These are phyloP conservation scores for Strobilomyces confusus DNA, from an alignment of 768 basidiomycete species.

Conservation along the genomic window DNA sequence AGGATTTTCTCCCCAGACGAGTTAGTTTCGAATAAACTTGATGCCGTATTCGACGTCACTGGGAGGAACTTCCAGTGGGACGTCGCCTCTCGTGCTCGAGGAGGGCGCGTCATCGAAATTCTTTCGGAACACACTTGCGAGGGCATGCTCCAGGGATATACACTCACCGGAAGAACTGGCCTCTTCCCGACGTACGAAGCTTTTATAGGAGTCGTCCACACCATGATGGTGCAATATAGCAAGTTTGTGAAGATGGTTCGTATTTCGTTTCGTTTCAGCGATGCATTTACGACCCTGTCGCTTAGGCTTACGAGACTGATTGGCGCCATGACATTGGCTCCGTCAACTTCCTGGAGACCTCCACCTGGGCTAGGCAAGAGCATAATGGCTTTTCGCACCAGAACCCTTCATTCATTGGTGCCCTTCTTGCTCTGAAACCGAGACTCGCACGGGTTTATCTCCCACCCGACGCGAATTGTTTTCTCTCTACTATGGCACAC, in stretches of 20 bases:
- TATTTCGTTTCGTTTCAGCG: not conserved
- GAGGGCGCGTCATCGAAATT: slow-evolving; percentile 85
- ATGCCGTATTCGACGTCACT: slow-evolving; percentile 65
- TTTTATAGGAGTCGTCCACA: slow-evolving; percentile 85
- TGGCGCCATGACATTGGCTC: slow-evolving; percentile 74
- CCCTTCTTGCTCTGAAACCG: slow-evolving; percentile 77
- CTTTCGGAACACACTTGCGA: slow-evolving; percentile 87
- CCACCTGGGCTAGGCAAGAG: slow-evolving; percentile 81
- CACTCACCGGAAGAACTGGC: slow-evolving; percentile 80
- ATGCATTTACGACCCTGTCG: not conserved
- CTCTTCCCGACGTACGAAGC: slow-evolving; percentile 91
- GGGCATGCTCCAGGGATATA: slow-evolving; percentile 91
- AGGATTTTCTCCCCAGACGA: slow-evolving; percentile 92
- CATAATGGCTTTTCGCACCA: slow-evolving; percentile 92
- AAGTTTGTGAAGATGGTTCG: slow-evolving; percentile 83
- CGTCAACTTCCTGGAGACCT: slow-evolving; percentile 85
- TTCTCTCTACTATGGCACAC: slow-evolving; percentile 79
- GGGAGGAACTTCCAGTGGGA: slow-evolving; percentile 89
- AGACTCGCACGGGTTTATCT: slow-evolving; percentile 72
- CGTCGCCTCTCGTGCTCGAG: slow-evolving; percentile 54
- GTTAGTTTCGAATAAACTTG: slow-evolving; percentile 83
- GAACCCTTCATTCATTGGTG: slow-evolving; percentile 82
- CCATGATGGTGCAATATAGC: slow-evolving; percentile 87
- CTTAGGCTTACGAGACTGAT: slow-evolving; percentile 50
- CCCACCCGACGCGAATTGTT: slow-evolving; percentile 88